phyloP scores from a whole-genome alignment of 2,329 filamentous ascomycete genomes.

The Chrysoporthe deuterocubensis region DNA sequence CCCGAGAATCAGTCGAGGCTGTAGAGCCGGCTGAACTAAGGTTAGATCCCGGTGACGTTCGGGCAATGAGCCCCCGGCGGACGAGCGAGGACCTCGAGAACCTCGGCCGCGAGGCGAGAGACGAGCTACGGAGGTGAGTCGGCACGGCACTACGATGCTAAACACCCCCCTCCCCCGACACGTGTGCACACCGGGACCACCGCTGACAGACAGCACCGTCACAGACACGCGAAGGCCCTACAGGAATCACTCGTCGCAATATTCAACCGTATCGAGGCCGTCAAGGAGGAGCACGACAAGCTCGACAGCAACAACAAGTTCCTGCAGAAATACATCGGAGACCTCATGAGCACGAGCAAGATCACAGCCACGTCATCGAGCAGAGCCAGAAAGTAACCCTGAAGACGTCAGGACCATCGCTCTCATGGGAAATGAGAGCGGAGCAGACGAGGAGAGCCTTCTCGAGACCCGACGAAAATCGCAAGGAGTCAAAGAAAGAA shows the following conservation, averaged over 20 bases:
- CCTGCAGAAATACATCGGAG: slow-evolving; percentile 95
- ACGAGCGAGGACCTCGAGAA: slow-evolving; percentile 90
- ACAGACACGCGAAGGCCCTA: slow-evolving; percentile 82
- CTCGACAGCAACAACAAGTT: slow-evolving; percentile 97
- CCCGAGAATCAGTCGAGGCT: slow-evolving; percentile 70
- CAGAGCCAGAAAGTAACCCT: slow-evolving; percentile 56
- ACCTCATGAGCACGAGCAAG: slow-evolving; percentile 86
- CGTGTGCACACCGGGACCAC: background rate
- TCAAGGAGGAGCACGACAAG: slow-evolving; percentile 94
- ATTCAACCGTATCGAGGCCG: slow-evolving; percentile 91
- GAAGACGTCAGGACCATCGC: background rate
- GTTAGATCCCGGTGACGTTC: slow-evolving; percentile 84
- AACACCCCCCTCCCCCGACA: background rate
- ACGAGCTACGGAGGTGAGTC: slow-evolving; percentile 62
- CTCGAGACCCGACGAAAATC: slow-evolving; percentile 14
- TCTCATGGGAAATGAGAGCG: background rate
- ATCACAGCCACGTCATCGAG: slow-evolving; percentile 61
- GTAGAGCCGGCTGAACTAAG: slow-evolving; percentile 75
- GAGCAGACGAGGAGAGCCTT: slow-evolving; percentile 6
- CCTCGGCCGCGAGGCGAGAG: slow-evolving; percentile 80
- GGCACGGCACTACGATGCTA: background rate
- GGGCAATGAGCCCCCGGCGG: slow-evolving; percentile 91
- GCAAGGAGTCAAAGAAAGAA: slow-evolving; percentile 3
- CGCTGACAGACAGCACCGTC: slow-evolving; percentile 26
- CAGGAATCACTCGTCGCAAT: slow-evolving; percentile 89